Base-by-base conservation (phyloP, 2,329 filamentous ascomycete species). In the Neocatenulostroma microsporum region DNA sequence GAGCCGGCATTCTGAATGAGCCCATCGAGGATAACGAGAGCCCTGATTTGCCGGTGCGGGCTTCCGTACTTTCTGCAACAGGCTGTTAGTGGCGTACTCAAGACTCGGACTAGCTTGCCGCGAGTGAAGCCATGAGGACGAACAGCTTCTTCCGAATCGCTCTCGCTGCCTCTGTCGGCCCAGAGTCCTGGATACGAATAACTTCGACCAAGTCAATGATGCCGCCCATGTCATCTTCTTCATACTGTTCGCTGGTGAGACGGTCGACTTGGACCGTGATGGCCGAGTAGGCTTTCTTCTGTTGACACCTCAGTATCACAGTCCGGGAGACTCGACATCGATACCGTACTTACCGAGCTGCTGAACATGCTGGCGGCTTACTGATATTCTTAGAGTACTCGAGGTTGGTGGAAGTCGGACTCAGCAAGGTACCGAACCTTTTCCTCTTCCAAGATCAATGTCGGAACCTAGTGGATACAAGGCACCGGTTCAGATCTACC, bases 121-220 rank as follows among this genome's bases (percentile, higher is more conserved):
- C 18, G n/a, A n/a, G n/a, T n/a, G 17, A 13, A 9, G 15, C 24
- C 15, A 6, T 11, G 29, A 21, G 28, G 7, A 59, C 75, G 56
- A 61, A 80, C 73, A 98, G 76, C 69, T 96, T 96, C 75, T 98
- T 98, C 42, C 91, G 79, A 51, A 98, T 76, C 31, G 91, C 88
- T 56, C 91, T 78, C 36, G 89, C 86, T 41, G 88, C 88, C 68
- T 98, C 91, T 10, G 78, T 75, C 2, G 91, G 86, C 0, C 91
- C 91, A 5, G 84, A 83, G 18, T 75, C 73, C 63, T 98, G 91
- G 41, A 98, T 78, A 48, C 84, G 82, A 58, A 98, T 84, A 38
- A 91, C 86, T 62, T 98, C 91, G 46, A 96, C 84, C 17, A 98
- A 76, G 53, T 96, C 88, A 26, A 89, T 84, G 47, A 98, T 86